Evolutionary conservation across 2,329 filamentous ascomycete species (phyloP).

Genomic region (Arthrobotrys iridis): DNA sequence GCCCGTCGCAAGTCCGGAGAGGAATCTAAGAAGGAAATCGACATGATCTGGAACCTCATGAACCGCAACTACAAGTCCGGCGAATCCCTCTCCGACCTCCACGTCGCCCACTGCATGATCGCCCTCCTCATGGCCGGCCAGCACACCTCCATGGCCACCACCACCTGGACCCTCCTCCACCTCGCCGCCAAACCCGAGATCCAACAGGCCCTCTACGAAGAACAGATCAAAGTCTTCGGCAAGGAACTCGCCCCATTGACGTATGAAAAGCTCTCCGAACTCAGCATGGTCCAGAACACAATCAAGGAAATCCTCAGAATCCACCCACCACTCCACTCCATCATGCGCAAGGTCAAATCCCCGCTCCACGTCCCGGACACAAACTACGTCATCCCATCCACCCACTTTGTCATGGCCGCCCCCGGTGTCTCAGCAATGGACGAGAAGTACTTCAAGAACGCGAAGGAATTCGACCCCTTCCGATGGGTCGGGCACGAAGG

Average conservation of each 20-base stretch:
- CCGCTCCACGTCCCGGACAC: conserved; percentile 70
- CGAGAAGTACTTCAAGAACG: conserved; percentile 71
- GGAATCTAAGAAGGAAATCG: conserved; percentile 65
- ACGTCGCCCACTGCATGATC: conserved; percentile 88
- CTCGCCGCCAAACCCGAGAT: conserved; percentile 76
- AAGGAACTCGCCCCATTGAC: conserved; percentile 68
- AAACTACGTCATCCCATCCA: conserved; percentile 67
- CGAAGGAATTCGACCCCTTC: conserved; percentile 71
- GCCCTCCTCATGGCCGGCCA: conserved; percentile 85
- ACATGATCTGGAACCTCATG: conserved; percentile 87
- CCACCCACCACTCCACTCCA: conserved; percentile 77
- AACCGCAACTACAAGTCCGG: conserved; percentile 79
- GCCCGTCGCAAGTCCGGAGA: conserved; percentile 67
- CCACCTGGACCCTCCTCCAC: conserved; percentile 79
- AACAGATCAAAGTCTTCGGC: conserved; percentile 70
- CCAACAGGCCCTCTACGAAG: conserved; percentile 73
- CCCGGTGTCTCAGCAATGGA: conserved; percentile 64
- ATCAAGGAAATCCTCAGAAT: conserved; percentile 78
- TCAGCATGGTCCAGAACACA: conserved; percentile 71
- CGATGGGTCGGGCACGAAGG: conserved; percentile 66
- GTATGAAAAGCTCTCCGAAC: conserved; percentile 69
- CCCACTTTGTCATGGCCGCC: conserved; percentile 67
- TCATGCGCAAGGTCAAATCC: conserved; percentile 77
- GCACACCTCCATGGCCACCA: conserved; percentile 81
- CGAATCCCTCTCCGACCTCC: conserved; percentile 73